These are phyloP conservation scores for Aspergillus biplanus DNA, from an alignment of 495 filamentous ascomycete species.

Conservation along the genomic window DNA sequence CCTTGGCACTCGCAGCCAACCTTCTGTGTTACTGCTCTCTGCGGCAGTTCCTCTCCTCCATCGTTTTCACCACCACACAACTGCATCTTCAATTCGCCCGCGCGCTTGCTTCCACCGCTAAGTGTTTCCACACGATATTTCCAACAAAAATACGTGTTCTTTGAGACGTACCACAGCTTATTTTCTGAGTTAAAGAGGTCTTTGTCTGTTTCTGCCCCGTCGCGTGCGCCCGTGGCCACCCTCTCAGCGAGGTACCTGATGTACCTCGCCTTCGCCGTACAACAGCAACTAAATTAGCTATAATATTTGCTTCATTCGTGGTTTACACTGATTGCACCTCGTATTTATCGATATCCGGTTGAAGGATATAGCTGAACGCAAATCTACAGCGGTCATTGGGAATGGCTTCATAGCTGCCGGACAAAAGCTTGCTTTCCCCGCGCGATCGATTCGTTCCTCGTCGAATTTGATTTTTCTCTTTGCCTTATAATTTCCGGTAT, in stretches of 20 bases:
- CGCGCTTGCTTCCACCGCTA: not conserved
- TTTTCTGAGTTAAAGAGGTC: not conserved
- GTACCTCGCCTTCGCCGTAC: constrained; percentile 13
- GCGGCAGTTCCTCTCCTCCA: constrained; percentile 12
- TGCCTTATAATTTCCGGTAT: constrained; percentile 17
- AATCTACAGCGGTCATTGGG: constrained; percentile 22
- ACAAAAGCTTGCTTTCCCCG: constrained; percentile 19
- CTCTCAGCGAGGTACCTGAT: not conserved
- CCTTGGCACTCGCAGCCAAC: constrained; percentile 19
- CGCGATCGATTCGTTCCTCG: constrained; percentile 26
- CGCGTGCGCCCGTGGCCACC: constrained; percentile 19
- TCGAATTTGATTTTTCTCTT: constrained; percentile 8
- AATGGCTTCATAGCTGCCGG: constrained; percentile 40
- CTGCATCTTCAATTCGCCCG: not conserved
- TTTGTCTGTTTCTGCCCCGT: constrained; percentile 12
- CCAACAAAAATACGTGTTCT: not conserved
- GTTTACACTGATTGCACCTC: not conserved
- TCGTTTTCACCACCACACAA: constrained; percentile 19
- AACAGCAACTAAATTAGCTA: not conserved
- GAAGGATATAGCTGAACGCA: not conserved
- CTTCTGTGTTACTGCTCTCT: constrained; percentile 12
- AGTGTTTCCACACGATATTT: not conserved
- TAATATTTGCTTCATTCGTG: not conserved
- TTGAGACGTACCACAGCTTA: not conserved
- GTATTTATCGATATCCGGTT: not conserved